phyloP scores from a whole-genome alignment of 352 stramenopile genomes.

The Phytophthora sojae region DNA sequence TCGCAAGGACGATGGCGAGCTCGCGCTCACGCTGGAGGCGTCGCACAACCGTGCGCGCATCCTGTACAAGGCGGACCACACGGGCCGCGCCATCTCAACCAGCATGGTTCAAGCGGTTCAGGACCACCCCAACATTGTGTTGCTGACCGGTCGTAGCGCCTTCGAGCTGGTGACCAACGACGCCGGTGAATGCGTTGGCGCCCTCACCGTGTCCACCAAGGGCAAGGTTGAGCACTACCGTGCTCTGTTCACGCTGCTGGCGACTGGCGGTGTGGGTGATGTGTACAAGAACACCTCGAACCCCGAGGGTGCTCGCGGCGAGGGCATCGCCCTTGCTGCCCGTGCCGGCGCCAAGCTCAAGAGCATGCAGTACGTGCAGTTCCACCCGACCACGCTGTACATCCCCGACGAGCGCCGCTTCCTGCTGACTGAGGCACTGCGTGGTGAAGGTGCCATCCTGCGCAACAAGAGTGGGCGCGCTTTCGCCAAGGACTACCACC shows the following conservation, averaged over 20 bases:
- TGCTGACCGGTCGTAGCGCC: slow-evolving; percentile 77
- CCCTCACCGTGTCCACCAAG: slow-evolving; percentile 68
- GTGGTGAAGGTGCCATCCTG: slow-evolving; percentile 93
- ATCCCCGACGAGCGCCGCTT: slow-evolving; percentile 92
- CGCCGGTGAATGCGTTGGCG: slow-evolving; percentile 69
- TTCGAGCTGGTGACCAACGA: slow-evolving; percentile 84
- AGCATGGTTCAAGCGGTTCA: slow-evolving; percentile 89
- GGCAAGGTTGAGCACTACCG: slow-evolving; percentile 72
- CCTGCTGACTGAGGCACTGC: slow-evolving; percentile 93
- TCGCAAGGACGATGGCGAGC: slow-evolving; percentile 63
- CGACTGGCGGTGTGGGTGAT: slow-evolving; percentile 92
- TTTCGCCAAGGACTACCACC: slow-evolving; percentile 95
- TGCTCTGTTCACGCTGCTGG: slow-evolving; percentile 90
- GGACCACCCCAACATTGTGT: slow-evolving; percentile 82
- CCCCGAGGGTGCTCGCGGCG: slow-evolving; percentile 78
- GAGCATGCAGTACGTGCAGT: slow-evolving; percentile 97
- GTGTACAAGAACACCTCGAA: slow-evolving; percentile 97
- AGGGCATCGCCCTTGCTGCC: slow-evolving; percentile 82
- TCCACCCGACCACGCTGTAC: slow-evolving; percentile 96
- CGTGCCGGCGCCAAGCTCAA: slow-evolving; percentile 77
- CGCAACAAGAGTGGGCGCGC: slow-evolving; percentile 74
- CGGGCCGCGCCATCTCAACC: slow-evolving; percentile 92
- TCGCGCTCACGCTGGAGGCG: slow-evolving; percentile 89
- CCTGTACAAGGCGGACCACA: slow-evolving; percentile 95
- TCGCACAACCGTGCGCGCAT: slow-evolving; percentile 94